These are phyloP conservation scores for Melanogaster broomeanus DNA, from an alignment of 768 basidiomycete genomes.

Conservation along the genomic window DNA sequence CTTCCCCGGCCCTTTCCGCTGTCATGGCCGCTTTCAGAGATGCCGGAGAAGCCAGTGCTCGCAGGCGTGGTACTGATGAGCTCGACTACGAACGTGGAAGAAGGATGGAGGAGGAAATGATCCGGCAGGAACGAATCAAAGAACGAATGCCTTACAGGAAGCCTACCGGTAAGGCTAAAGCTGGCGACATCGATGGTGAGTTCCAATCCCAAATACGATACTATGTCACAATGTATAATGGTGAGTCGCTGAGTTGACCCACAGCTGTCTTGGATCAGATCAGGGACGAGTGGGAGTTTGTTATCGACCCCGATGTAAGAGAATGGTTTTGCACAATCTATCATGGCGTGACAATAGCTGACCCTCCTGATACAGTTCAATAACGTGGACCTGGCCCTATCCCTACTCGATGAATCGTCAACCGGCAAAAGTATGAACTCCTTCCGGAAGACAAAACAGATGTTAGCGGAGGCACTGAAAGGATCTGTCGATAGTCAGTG, in stretches of 20 bases:
- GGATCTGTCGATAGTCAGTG: conserved; percentile 86
- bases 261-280: conserved; percentile 84
- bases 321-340: conserved; percentile 4
- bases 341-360: conserved; percentile 6
- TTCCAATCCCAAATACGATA: conserved; percentile 7
- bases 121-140: conserved; percentile 67
- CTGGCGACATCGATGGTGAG: conserved; percentile 86
- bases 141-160: conserved; percentile 65
- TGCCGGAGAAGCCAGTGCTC: conserved; percentile 47
- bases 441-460: conserved; percentile 72
- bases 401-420: conserved; percentile 78
- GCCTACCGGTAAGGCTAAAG: conserved; percentile 53
- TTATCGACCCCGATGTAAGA: conserved; percentile 79
- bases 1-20: conserved; percentile 49
- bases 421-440: conserved; percentile 74
- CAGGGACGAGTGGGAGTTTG: conserved; percentile 87
- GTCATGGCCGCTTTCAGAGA: conserved; percentile 73
- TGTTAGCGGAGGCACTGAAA: conserved; percentile 78
- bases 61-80: conserved; percentile 57
- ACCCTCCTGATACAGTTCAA: conserved; percentile 65
- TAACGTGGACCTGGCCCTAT: conserved; percentile 88
- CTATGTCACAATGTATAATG: not conserved
- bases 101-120: conserved; percentile 60
- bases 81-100: conserved; percentile 58
- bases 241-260: conserved; percentile 1